These are phyloP conservation scores for Pyropia yezoensis DNA, from an alignment of 23 red algal genomes.

Conservation along the genomic window DNA sequence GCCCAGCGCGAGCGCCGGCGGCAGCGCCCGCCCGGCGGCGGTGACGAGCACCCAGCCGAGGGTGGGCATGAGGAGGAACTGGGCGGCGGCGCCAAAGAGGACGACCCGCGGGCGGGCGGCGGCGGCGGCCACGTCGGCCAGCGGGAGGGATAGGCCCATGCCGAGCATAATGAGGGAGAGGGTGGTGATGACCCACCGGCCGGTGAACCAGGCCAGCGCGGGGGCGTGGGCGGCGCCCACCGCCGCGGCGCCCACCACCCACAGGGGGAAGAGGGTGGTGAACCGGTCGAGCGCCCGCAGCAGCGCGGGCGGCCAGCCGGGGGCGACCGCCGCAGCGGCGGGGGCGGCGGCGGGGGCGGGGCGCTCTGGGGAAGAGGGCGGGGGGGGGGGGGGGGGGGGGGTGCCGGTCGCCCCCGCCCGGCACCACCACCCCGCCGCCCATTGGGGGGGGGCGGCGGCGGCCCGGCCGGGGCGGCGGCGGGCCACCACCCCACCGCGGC, in stretches of 20 bases:
- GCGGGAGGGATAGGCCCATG: constrained; percentile 77
- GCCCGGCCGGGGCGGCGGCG: too few species aligned
- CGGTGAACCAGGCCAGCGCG: constrained; percentile 68
- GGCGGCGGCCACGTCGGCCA: constrained; percentile 41
- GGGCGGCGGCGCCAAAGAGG: constrained; percentile 70
- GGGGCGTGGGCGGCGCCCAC: constrained; percentile 33
- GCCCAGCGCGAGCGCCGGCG: constrained; percentile 48
- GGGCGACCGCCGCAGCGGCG: too few species aligned
- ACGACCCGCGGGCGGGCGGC: constrained; percentile 27
- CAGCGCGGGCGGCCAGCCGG: not conserved
- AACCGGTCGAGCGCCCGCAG: constrained; percentile 6
- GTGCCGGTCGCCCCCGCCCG: too few species aligned
- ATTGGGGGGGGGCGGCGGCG: too few species aligned
- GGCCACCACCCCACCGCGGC: too few species aligned
- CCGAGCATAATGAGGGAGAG: constrained; percentile 86
- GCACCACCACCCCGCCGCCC: too few species aligned
- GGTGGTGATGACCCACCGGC: constrained; percentile 45
- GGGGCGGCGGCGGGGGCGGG: too few species aligned
- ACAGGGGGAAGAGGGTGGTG: constrained; percentile 75
- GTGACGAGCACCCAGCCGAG: constrained; percentile 31
- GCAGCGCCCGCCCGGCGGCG: constrained; percentile 13
- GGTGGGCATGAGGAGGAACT: constrained; percentile 81
- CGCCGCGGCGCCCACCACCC: constrained; percentile 49
- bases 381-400: too few species aligned
- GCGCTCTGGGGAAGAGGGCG: too few species aligned